Evolutionary conservation across 2,329 filamentous ascomycete genomes (phyloP).

Genomic region (Niveomyces coronatus): DNA sequence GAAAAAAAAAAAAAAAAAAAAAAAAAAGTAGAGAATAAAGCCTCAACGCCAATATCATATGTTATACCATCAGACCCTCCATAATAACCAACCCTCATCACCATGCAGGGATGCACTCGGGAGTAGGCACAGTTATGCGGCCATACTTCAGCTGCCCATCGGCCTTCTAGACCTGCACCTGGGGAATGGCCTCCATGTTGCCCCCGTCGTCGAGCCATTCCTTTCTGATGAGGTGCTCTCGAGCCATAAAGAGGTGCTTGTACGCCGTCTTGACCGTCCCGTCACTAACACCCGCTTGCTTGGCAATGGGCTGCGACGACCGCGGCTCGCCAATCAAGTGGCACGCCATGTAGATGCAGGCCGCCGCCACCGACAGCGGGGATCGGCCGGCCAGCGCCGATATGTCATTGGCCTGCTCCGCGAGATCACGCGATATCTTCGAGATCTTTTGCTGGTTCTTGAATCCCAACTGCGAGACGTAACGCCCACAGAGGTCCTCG

Average conservation of each 20-base stretch:
- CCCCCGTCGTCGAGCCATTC: slow-evolving; percentile 67
- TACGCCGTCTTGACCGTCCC: slow-evolving; percentile 95
- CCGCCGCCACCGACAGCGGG: slow-evolving; percentile 84
- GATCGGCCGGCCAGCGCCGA: slow-evolving; percentile 85
- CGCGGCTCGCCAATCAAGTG: slow-evolving; percentile 73
- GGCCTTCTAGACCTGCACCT: slow-evolving; percentile 21
- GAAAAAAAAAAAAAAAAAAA: not conserved
- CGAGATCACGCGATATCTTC: slow-evolving; percentile 70
- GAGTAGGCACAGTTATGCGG: too few relatives aligned
- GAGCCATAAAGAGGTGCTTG: slow-evolving; percentile 70
- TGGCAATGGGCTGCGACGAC: slow-evolving; percentile 76
- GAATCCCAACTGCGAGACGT: slow-evolving; percentile 72
- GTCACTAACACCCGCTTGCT: slow-evolving; percentile 82
- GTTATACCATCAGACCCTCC: too few relatives aligned
- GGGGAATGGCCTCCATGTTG: slow-evolving; percentile 60
- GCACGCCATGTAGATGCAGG: slow-evolving; percentile 93
- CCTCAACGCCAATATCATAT: not conserved
- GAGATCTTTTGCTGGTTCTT: slow-evolving; percentile 64
- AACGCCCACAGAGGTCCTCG: slow-evolving; percentile 77
- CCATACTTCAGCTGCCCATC: not conserved
- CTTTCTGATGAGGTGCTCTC: slow-evolving; percentile 62
- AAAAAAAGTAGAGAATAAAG: not conserved
- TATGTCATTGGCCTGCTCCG: slow-evolving; percentile 64
- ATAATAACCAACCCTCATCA: too few relatives aligned
- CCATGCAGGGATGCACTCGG: too few relatives aligned